Percentiles rank a stretch among this genome's conserved stretches.
These are phyloP conservation scores for Cadophora luteo-olivacea DNA, from an alignment of 2,329 filamentous ascomycete genomes.

Conservation along the genomic window DNA sequence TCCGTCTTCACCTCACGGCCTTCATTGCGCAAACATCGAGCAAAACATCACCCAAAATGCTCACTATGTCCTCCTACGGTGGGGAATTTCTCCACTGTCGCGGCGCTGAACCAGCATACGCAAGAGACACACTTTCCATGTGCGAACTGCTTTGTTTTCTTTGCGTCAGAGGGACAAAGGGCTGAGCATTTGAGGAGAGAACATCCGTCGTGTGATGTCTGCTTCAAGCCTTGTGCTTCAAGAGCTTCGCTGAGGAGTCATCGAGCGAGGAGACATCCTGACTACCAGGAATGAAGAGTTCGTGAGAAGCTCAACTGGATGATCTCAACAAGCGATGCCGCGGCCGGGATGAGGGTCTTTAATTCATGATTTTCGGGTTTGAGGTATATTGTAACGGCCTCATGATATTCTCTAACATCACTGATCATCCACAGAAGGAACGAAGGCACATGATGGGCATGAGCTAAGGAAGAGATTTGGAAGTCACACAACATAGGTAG, in stretches of 20 bases:
- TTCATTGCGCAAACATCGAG: slow-evolving; percentile 10
- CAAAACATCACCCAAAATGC: slow-evolving; percentile 10
- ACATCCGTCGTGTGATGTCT: slow-evolving; percentile 17
- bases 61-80: slow-evolving; percentile 6
- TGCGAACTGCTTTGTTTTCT: slow-evolving; percentile 17
- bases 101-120: slow-evolving; percentile 20
- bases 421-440: not conserved
- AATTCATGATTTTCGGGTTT: not conserved
- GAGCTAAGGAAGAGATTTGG: not conserved
- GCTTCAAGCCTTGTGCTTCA: slow-evolving; percentile 6
- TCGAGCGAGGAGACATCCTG: slow-evolving; percentile 12
- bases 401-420: not conserved
- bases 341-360: not conserved
- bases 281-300: not conserved
- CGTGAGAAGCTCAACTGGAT: not conserved
- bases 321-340: not conserved
- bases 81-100: not conserved
- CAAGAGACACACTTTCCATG: slow-evolving; percentile 9
- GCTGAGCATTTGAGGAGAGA: slow-evolving; percentile 9
- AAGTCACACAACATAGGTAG: not conserved
- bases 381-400: not conserved
- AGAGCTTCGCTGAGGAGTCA: slow-evolving; percentile 11
- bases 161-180: slow-evolving; percentile 12
- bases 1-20: slow-evolving; percentile 9
- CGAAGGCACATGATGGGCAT: not conserved